Evolutionary conservation across 202 grass and related monocot genomes (phyloP).

Genomic region (Sporobolus alterniflorus): DNA sequence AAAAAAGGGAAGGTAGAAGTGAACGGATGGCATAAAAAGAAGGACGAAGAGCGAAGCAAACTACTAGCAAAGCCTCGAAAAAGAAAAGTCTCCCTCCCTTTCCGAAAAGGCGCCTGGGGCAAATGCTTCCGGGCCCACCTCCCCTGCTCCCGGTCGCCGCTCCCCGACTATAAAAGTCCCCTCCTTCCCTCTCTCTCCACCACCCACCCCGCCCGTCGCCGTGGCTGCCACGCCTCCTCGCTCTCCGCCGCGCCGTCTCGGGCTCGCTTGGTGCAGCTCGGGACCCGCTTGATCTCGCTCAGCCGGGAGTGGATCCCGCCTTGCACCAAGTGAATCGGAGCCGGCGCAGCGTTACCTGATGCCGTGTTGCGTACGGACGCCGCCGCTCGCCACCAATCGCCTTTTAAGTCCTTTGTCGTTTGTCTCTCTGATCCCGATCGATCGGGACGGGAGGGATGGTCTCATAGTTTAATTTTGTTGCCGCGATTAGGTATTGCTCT

Average conservation of each 20-base stretch:
- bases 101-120: background rate
- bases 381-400: background rate
- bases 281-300: slow-evolving; percentile 61
- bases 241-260: slow-evolving; percentile 63
- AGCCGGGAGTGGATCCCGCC: slow-evolving; percentile 77
- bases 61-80: slow-evolving; percentile 21
- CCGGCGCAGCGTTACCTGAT: slow-evolving; percentile 49
- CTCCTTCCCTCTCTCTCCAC: slow-evolving; percentile 3
- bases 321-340: slow-evolving; percentile 99
- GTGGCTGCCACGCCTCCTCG: slow-evolving; percentile 6
- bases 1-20: background rate
- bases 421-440: background rate
- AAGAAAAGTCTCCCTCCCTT: background rate
- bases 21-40: background rate
- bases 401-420: background rate
- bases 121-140: slow-evolving; percentile 36
- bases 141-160: slow-evolving; percentile 6
- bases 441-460: background rate
- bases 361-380: background rate
- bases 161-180: slow-evolving; percentile 46
- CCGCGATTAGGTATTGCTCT: background rate
- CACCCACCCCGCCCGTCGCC: background rate
- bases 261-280: slow-evolving; percentile 99
- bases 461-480: background rate
- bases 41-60: background rate